These are phyloP conservation scores for Cutaneotrichosporon cyanovorans DNA, from an alignment of 1,284 basidiomycete genomes.

Conservation along the genomic window DNA sequence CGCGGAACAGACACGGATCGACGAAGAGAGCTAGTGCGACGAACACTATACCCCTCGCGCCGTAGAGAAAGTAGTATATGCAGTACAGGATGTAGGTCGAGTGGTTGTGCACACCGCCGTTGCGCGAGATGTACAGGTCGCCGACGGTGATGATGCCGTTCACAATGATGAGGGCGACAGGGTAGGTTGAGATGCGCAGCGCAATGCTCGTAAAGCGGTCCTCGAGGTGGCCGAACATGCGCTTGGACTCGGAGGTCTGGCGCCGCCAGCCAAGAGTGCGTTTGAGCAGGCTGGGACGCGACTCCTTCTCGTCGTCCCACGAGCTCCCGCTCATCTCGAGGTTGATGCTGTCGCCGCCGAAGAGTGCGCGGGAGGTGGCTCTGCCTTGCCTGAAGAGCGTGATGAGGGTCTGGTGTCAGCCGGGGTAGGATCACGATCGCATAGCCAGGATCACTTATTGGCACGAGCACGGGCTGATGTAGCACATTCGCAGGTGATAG, in stretches of 20 bases:
- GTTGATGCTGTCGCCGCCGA: conserved; percentile 18
- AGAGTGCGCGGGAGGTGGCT: conserved; percentile 23
- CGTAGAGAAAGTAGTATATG: conserved; percentile 19
- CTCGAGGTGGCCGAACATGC: conserved; percentile 12
- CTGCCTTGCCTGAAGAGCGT: conserved; percentile 28
- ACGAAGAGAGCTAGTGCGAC: conserved; percentile 12
- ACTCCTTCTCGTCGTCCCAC: conserved; percentile 17
- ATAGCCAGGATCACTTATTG: background rate
- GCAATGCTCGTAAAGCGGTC: conserved; percentile 20
- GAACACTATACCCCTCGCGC: conserved; percentile 12
- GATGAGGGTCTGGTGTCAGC: conserved; percentile 18
- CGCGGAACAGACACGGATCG: conserved; percentile 13
- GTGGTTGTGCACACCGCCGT: conserved; percentile 5
- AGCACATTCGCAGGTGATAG: too few relatives aligned
- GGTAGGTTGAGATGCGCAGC: conserved; percentile 22
- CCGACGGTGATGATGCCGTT: conserved; percentile 22
- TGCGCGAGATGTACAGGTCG: conserved; percentile 14
- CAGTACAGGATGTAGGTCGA: conserved; percentile 15
- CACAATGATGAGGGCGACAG: conserved; percentile 20
- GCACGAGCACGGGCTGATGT: background rate
- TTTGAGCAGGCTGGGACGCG: conserved; percentile 11
- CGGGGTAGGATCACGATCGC: background rate
- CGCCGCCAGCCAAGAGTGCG: background rate
- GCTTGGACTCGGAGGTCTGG: background rate
- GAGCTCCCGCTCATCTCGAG: conserved; percentile 13